Base-by-base conservation (phyloP, 1,284 basidiomycete species). In the Coniferiporia sulphurascens region DNA sequence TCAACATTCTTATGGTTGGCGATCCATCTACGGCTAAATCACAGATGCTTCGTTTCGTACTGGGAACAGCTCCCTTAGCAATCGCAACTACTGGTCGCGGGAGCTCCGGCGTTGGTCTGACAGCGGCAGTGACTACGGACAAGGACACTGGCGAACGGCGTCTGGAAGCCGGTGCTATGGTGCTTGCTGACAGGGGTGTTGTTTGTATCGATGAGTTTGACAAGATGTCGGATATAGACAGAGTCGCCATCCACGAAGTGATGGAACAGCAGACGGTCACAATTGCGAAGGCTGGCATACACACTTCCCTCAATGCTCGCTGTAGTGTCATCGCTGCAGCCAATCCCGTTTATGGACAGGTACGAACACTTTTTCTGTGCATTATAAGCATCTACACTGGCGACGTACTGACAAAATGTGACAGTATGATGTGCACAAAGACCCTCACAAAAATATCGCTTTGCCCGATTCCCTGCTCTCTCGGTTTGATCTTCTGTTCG, bases 251-350 rank as follows among this genome's bases (percentile, higher is more conserved):
- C 67, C 97, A 99, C 76, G 97, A 99, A 86, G 97, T 98, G 69
- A 99, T 99, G 97, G 96, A 99, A 73, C 94, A 97, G 73, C 96
- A 98, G 73, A 99, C 97, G 0, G 95, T 99, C 55, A 98, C 97
- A 1, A 99, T 99, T 65, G 97, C 97, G 61, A 99, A 99, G 71
- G 97, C 97, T 10, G 97, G 97, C 63, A 99, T 99, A 65, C 96
- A 98, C 73, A 99, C 97, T 0, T 95, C 91, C 68, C 81, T 99
- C 66, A 99, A 99, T 73, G 97, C 97, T 3, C 85, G 97, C 45
- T 99, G 96, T 74, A 97, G 93, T 66, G 97, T 99, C 41, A 87
- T 99, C 50, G 97, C 97, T 6, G 97, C 97, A 32, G 97, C 97
- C 48, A 99, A 99, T 74, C 97, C 97, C 0, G 98, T 99, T 67